Evolutionary conservation across 1,139 yeast genomes (phyloP), one percentile per base, ranked within the genome.

Genomic region (Citeromyces hawaiiensis): DNA sequence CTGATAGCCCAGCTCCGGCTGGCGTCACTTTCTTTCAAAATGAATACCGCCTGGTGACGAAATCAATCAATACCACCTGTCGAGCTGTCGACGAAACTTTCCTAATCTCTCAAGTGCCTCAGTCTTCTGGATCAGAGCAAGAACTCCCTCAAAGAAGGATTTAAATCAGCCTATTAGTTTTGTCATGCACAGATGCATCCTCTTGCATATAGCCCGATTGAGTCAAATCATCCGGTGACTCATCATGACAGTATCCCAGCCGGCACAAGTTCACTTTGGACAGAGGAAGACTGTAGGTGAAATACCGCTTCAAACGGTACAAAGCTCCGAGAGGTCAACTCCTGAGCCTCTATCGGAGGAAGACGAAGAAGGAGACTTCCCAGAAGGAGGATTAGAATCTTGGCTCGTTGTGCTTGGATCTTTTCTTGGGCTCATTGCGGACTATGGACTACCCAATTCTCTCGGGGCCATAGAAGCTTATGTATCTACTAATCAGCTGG

Each of bases 401-500:
- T 69, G 76, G 61, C 45, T 61, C 5, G 76, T 74, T 1, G 66
- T 74, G 1, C 51, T 76, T 11, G 88, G 88, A 0, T 67, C 79
- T 1, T 77, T 76, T 45, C 54, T 76, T 47, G 87, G 87, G 0
- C 55, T 77, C 34, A 60, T 72, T 5, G 73, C 78, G 1, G 72
- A 66, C 36, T 75, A 78, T 52, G 91, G 88, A 1, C 56, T 76
- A 29, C 63, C 75, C 43, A 80, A 80, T 49, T 64, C 81, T 2
- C 55, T 76, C 37, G 87, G 87, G 43, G 82, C 83, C 1, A 65
- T 78, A 36, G 77, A 79, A 53, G 68, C 82, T 0, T 76, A 78
- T 47, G 66, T 80, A 13, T 61, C 75, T 3, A 55, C 60, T 10
- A 70, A 76, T 51, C 81, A 75, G 52, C 57, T 76, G 40, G 57